Evolutionary conservation across 2,329 filamentous ascomycete genomes (phyloP), one percentile per base, ranked within the genome.

Genomic region (Fusarium subtropicale): DNA sequence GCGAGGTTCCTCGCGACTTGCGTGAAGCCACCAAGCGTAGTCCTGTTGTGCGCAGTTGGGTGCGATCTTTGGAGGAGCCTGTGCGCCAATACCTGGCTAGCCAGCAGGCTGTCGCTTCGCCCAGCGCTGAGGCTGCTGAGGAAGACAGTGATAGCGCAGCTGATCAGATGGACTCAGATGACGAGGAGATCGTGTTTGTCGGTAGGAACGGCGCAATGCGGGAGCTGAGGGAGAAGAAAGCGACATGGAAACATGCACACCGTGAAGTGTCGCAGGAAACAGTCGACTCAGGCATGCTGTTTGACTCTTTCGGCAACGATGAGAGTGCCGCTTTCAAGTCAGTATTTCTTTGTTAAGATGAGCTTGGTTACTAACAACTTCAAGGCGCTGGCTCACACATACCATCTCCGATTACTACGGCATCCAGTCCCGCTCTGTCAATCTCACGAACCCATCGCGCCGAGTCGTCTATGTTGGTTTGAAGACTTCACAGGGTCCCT

Each of bases 401-500:
- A 92, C 92, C 60, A 94, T 98, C 68, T 95, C 93, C 12, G 88
- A 91, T 41, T 98, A 98, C 79, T 98, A 98, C 77, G 94, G 94
- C 45, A 86, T 97, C 59, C 87, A 90, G 64, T 97, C 94, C 22
- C 93, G 90, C 82, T 94, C 92, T 7, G 88, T 95, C 63, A 91
- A 91, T 0, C 86, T 91, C 2, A 90, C 89, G 33, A 85, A 89
- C 69, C 91, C 93, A 4, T 87, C 89, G 16, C 87, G 90, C 54
- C 88, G 92, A 53, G 91, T 96, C 66, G 93, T 96, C 10, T 97
- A 97, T 74, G 90, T 97, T 24, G 92, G 92, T 5, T 82, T 95
- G 65, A 88, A 87, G 75, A 85, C 87, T 68, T 68, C 78, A 34
- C 78, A 75, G 6, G 71, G 55, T 71, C 63, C 65, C 64, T 64